Base-by-base conservation (phyloP, 2,329 filamentous ascomycete species). In the Grosmannia serpens region DNA sequence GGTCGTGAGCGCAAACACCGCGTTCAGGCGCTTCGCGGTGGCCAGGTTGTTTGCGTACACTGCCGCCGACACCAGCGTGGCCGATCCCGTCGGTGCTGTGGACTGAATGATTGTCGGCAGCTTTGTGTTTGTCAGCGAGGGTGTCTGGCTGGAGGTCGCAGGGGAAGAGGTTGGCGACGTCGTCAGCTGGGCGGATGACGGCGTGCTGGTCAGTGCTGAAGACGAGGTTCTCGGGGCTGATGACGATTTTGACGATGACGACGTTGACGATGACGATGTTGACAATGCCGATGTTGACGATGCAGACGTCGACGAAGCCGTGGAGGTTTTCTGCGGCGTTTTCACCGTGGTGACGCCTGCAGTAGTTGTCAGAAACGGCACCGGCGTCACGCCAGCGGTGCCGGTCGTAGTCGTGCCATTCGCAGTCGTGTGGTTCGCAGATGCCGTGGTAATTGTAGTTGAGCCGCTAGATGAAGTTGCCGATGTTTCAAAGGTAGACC, bases 41-140 rank as follows among this genome's bases (percentile, higher is more conserved):
- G 70, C 70, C 24, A 83, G 70, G 62, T 81, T 80, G 57, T 67
- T 68, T 2, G 73, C 72, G 56, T 77, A 75, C 3, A 71, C 67
- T 9, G 70, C 67, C 1, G 77, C 65, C 1, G 74, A 65, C 4
- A 80, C 71, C 1, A 72, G 17, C 41, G 41, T 74, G 4, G 70
- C 67, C 0, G 75, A 74, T 4, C 69, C 68, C 1, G 70, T 59
- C 2, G 64, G 27, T 0, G 64, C 64, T 5, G 63, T n/a, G 5
- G 69, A 68, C 3, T 70, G 68, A 29, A 71, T 65, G n/a, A 65
- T 64, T 0, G 78, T 79, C 0, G 79, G 78, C 9, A 81, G 66
- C 1, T 64, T 64, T 11, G 63, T 58, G 61, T 74, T 70, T 1
- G 73, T 53, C 51, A 29, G 13, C 27, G 49, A 29, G 68, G 1